Evolutionary conservation across 805 yeast species (phyloP).

Genomic region (Cyberlindnera euphorbiae): DNA sequence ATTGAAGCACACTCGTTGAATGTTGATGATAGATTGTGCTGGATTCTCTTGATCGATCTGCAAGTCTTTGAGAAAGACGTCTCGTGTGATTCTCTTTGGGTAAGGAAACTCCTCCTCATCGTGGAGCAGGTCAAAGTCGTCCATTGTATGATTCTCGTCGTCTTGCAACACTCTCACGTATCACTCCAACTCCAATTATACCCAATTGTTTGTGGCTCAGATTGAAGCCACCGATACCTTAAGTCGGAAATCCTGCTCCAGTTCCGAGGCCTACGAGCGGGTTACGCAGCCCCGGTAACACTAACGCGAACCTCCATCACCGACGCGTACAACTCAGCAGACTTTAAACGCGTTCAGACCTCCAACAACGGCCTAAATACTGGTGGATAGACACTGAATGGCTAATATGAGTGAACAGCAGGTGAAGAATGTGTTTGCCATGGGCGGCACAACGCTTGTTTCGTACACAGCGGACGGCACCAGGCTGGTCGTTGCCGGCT

Average conservation of each 20-base stretch:
- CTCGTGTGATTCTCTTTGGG: slow-evolving; percentile 28
- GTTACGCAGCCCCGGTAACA: not conserved
- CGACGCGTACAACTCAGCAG: slow-evolving; percentile 2
- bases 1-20: slow-evolving; percentile 29
- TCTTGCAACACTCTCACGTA: too few relatives aligned
- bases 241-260: not conserved
- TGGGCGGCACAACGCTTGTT: slow-evolving; percentile 21
- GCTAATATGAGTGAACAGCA: slow-evolving; percentile 18
- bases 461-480: slow-evolving; percentile 17
- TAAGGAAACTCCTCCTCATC: slow-evolving; percentile 28
- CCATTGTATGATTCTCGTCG: not conserved
- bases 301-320: not conserved
- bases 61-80: slow-evolving; percentile 25
- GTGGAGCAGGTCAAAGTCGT: slow-evolving; percentile 9
- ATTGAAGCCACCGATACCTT: too few relatives aligned
- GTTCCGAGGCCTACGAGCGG: slow-evolving; percentile 4
- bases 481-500: slow-evolving; percentile 22
- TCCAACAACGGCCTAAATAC: too few relatives aligned
- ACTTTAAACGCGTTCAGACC: too few relatives aligned
- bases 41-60: slow-evolving; percentile 19
- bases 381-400: too few relatives aligned
- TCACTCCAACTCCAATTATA: too few relatives aligned
- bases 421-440: slow-evolving; percentile 19
- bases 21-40: slow-evolving; percentile 14
- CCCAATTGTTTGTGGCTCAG: too few relatives aligned